A percentile compares a stretch with the other conserved stretches of the same genome.
Evolutionary conservation across 169 alveolate species (phyloP).

Genomic region (Cryptosporidium sp.): DNA sequence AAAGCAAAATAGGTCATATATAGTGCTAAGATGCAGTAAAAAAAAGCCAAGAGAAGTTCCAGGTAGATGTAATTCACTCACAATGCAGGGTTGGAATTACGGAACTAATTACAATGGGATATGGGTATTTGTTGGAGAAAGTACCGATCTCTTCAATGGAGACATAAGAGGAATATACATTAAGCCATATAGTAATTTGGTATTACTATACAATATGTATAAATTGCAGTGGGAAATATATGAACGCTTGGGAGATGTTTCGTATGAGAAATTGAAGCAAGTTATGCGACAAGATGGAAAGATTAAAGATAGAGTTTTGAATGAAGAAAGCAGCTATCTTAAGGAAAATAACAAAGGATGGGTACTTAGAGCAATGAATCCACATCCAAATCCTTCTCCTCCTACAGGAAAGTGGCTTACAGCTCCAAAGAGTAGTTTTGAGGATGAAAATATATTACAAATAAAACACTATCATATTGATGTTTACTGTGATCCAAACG

Average conservation of each 20-base stretch:
- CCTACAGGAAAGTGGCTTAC: conserved; percentile 55
- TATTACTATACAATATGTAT: conserved; percentile 30
- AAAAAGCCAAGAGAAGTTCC: not conserved
- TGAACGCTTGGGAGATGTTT: conserved; percentile 30
- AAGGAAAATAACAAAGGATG: conserved; percentile 10
- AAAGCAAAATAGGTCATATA: conserved; percentile 10
- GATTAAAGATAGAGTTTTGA: conserved; percentile 44
- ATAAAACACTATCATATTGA: conserved; percentile 20
- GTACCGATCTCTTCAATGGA: conserved; percentile 46
- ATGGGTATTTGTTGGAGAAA: conserved; percentile 57
- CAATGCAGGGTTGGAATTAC: conserved; percentile 71
- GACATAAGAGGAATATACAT: conserved; percentile 43
- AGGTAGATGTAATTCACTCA: conserved; percentile 26
- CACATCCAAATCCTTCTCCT: conserved; percentile 43
- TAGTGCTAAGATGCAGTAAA: not conserved
- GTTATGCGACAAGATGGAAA: conserved; percentile 15
- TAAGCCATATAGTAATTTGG: conserved; percentile 57
- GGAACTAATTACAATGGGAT: conserved; percentile 58
- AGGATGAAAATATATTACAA: not conserved
- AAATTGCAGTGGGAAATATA: conserved; percentile 70
- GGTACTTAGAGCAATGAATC: conserved; percentile 46
- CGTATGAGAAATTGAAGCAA: conserved; percentile 8
- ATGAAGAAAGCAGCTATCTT: conserved; percentile 3
- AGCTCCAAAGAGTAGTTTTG: not conserved
- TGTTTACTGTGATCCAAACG: conserved; percentile 31